phyloP scores from a whole-genome alignment of 768 basidiomycete species.

The Serendipita vermifera region DNA sequence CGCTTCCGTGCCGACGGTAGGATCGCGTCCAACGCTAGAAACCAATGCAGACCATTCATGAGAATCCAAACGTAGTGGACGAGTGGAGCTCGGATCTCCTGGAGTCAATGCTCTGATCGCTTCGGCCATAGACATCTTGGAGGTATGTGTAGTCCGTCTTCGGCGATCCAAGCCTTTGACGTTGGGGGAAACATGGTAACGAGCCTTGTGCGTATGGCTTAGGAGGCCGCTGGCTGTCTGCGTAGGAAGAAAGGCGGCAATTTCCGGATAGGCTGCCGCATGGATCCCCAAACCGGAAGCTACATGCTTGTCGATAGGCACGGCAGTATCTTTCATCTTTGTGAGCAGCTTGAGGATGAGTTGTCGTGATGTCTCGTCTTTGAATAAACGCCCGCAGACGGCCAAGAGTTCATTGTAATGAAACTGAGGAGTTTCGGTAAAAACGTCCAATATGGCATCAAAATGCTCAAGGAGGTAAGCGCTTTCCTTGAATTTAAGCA shows the following conservation, averaged over 20 bases:
- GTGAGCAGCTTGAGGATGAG: not conserved
- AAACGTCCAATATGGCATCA: not conserved
- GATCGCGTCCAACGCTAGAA: not conserved
- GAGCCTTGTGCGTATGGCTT: not conserved
- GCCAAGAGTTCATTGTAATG: conserved; percentile 7
- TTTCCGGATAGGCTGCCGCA: not conserved
- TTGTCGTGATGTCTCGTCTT: not conserved
- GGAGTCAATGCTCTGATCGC: not conserved
- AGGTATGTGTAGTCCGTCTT: not conserved
- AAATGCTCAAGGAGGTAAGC: not conserved
- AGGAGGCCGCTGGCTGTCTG: too few relatives aligned
- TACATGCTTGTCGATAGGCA: not conserved
- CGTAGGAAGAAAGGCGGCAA: not conserved
- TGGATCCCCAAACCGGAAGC: not conserved
- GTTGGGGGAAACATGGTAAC: not conserved
- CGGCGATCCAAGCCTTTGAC: not conserved
- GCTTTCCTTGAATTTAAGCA: not conserved
- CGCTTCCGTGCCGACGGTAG: not conserved
- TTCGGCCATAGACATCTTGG: not conserved
- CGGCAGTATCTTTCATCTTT: not conserved
- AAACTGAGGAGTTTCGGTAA: not conserved
- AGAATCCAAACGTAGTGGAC: not conserved
- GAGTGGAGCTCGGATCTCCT: too few relatives aligned
- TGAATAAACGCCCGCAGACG: conserved; percentile 4
- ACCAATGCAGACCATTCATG: conserved; percentile 1